phyloP scores from a whole-genome alignment of 1,139 yeast species.

The Suhomyces panamericanus region DNA sequence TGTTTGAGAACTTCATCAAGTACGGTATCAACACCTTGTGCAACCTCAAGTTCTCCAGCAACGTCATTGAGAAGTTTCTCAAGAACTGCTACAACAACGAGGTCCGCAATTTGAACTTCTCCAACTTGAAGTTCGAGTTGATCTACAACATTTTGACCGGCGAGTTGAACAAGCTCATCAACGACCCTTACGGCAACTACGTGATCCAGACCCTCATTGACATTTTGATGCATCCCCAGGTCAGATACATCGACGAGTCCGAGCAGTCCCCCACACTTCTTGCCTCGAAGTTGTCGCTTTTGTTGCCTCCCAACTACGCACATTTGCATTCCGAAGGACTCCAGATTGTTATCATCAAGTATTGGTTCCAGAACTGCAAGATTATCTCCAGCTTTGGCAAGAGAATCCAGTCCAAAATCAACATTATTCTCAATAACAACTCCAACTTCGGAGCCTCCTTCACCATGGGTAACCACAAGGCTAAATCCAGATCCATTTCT shows the following conservation, averaged over 20 bases:
- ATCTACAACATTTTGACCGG: conserved; percentile 35
- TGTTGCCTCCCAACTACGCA: conserved; percentile 24
- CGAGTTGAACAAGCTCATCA: conserved; percentile 48
- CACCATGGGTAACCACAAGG: conserved; percentile 10
- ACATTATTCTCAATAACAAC: conserved; percentile 29
- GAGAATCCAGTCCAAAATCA: conserved; percentile 48
- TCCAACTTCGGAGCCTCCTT: not conserved
- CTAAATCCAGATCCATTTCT: conserved; percentile 11
- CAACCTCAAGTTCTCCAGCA: conserved; percentile 47
- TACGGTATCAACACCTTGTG: conserved; percentile 42
- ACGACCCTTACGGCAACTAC: conserved; percentile 31
- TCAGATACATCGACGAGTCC: conserved; percentile 18
- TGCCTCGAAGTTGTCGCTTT: conserved; percentile 20
- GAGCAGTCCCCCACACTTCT: conserved; percentile 13
- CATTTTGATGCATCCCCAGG: conserved; percentile 35
- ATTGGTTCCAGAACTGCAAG: conserved; percentile 46
- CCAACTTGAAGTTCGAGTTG: conserved; percentile 40
- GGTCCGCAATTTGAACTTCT: conserved; percentile 20
- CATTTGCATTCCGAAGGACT: conserved; percentile 15
- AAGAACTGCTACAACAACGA: conserved; percentile 46
- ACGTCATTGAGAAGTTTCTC: conserved; percentile 48
- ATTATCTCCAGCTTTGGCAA: conserved; percentile 48
- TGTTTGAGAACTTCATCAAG: conserved; percentile 37
- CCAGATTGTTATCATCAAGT: conserved; percentile 39
- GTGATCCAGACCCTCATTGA: conserved; percentile 39